A percentile compares a stretch with the other conserved stretches of the same genome.
These are phyloP conservation scores for Botrytis pseudocinerea DNA, from an alignment of 2,329 filamentous ascomycete species.

Conservation along the genomic window DNA sequence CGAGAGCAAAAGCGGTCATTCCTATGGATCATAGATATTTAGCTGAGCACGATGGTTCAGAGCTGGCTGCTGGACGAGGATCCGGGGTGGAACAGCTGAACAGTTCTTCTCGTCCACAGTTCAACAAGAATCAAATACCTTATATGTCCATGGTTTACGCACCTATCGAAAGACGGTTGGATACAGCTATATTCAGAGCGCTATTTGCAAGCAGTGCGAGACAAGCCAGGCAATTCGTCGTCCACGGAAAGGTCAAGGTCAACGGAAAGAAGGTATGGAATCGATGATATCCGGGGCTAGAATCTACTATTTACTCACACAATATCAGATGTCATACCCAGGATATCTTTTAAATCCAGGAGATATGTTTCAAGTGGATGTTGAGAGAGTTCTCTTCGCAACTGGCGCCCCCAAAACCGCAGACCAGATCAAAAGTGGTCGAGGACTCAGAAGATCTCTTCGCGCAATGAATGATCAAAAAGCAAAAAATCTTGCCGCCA, in stretches of 20 bases:
- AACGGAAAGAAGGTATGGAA: slow-evolving; percentile 84
- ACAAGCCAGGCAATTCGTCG: slow-evolving; percentile 90
- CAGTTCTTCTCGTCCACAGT: slow-evolving; percentile 48
- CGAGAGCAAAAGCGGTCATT: slow-evolving; percentile 77
- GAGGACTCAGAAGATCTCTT: slow-evolving; percentile 25
- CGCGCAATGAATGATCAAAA: slow-evolving; percentile 28
- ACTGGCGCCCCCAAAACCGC: slow-evolving; percentile 71
- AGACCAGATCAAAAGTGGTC: slow-evolving; percentile 32
- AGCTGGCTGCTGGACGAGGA: slow-evolving; percentile 80
- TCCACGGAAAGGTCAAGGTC: slow-evolving; percentile 90
- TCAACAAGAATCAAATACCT: slow-evolving; percentile 60
- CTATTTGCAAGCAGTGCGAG: slow-evolving; percentile 91
- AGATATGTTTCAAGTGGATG: slow-evolving; percentile 96
- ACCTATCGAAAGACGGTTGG: slow-evolving; percentile 84
- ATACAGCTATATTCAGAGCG: slow-evolving; percentile 91
- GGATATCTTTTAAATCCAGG: slow-evolving; percentile 94
- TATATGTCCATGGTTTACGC: slow-evolving; percentile 97
- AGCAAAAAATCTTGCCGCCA: slow-evolving; percentile 12
- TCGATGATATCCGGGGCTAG: neutral
- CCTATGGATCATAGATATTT: slow-evolving; percentile 82
- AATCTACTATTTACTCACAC: neutral
- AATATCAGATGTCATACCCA: slow-evolving; percentile 77
- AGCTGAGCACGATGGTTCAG: slow-evolving; percentile 77
- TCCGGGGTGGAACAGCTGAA: slow-evolving; percentile 53
- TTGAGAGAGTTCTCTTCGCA: slow-evolving; percentile 83